Conservation (phyloP, 1,284 basidiomycete species). For the Tylopilus sp. region DNA sequence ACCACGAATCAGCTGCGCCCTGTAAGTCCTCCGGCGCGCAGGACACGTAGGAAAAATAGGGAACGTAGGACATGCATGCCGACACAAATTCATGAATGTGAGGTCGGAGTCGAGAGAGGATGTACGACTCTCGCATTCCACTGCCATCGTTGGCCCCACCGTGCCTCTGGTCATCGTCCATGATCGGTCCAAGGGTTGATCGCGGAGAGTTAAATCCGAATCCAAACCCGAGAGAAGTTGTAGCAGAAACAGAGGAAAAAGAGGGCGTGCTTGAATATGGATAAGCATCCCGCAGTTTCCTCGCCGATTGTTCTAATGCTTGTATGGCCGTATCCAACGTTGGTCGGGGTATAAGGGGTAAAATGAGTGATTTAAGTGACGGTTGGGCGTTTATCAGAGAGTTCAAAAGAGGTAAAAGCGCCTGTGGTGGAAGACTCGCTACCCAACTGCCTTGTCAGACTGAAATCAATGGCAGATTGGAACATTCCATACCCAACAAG, state of each 20-base stretch:
- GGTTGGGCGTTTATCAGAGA: slow-evolving; percentile 64
- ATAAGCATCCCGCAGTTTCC: slow-evolving; percentile 72
- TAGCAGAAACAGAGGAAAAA: slow-evolving; percentile 36
- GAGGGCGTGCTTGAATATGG: slow-evolving; percentile 62
- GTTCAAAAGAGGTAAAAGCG: slow-evolving; percentile 65
- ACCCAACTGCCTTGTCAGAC: slow-evolving; percentile 17
- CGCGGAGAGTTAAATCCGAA: slow-evolving; percentile 33
- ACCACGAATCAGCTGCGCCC: slow-evolving; percentile 24
- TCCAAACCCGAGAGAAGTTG: slow-evolving; percentile 48
- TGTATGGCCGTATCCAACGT: slow-evolving; percentile 69
- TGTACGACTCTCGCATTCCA: slow-evolving; percentile 75
- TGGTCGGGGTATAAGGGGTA: slow-evolving; percentile 74
- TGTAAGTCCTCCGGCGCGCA: slow-evolving; percentile 23
- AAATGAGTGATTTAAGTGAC: slow-evolving; percentile 59
- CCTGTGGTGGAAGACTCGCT: slow-evolving; percentile 72
- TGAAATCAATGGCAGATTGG: slow-evolving; percentile 2
- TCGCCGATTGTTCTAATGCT: slow-evolving; percentile 62
- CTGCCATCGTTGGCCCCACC: slow-evolving; percentile 24
- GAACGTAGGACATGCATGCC: slow-evolving; percentile 71
- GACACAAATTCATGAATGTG: slow-evolving; percentile 72
- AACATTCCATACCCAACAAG: slow-evolving; percentile 55
- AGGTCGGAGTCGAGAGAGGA: slow-evolving; percentile 67
- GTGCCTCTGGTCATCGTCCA: slow-evolving; percentile 27
- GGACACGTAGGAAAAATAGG: slow-evolving; percentile 68
- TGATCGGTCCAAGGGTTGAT: slow-evolving; percentile 23